Evolutionary conservation across 202 grass and related monocot species (phyloP).

Genomic region (Sporobolus alterniflorus): DNA sequence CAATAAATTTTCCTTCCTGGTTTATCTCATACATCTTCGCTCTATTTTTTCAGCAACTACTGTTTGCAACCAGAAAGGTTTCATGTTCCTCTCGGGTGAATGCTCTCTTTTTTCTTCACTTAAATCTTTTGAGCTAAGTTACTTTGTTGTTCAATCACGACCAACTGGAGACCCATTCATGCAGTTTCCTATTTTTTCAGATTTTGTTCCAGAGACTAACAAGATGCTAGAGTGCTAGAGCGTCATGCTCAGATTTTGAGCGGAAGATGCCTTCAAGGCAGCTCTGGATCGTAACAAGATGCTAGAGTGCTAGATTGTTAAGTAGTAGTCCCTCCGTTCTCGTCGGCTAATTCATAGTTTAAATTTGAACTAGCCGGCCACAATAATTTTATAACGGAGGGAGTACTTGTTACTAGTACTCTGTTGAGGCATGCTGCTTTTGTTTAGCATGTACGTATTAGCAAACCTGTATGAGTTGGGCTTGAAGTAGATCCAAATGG

Average conservation of each 20-base stretch:
- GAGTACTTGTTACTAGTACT: no score
- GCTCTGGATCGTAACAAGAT: not conserved
- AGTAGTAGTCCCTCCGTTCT: no score
- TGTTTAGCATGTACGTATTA: not conserved
- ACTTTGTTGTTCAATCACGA: not conserved
- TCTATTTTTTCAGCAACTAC: constrained; percentile 61
- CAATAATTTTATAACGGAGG: no score
- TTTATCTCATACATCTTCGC: constrained; percentile 11
- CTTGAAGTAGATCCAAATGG: not conserved
- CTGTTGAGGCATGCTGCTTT: not conserved
- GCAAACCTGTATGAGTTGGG: not conserved
- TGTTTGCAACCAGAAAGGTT: constrained; percentile 60
- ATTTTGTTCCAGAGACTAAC: constrained; percentile 86
- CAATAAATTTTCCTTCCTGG: not conserved
- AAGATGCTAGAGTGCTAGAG: no score
- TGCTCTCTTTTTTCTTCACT: not conserved
- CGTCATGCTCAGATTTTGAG: no score
- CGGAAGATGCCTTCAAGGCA: constrained; percentile 61
- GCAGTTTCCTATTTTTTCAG: constrained; percentile 23
- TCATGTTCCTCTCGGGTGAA: constrained; percentile 88
- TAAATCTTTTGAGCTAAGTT: not conserved
- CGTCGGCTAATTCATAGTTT: no score
- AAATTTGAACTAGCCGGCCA: no score
- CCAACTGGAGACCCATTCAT: not conserved
- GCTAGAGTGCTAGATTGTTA: not conserved